A percentile compares a stretch with the other conserved stretches of the same genome.
Evolutionary conservation across 176 grass and related monocot genomes (phyloP).

Genomic region (Juncus inflexus): DNA sequence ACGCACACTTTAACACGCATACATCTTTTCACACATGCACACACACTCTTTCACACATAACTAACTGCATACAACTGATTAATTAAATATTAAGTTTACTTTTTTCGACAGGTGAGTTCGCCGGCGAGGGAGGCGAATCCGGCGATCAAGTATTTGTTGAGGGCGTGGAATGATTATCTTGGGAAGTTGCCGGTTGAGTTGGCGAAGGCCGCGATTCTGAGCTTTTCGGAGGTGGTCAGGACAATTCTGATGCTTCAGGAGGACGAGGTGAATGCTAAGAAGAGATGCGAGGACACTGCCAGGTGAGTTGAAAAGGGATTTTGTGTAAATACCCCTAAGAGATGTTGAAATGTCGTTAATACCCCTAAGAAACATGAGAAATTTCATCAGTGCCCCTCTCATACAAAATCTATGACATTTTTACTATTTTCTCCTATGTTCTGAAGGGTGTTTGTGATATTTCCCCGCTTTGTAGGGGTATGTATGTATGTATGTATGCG

Average conservation of each 20-base stretch:
- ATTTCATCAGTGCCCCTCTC: no score
- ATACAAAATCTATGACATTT: no score
- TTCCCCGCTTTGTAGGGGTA: background rate
- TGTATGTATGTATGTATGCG: slow-evolving; percentile 3
- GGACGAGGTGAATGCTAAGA: slow-evolving; percentile 59
- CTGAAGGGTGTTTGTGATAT: background rate
- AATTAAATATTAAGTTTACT: no score
- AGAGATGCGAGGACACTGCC: slow-evolving; percentile 44
- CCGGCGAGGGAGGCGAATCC: slow-evolving; percentile 54
- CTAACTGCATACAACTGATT: no score
- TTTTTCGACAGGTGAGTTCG: slow-evolving; percentile 19
- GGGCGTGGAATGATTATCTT: slow-evolving; percentile 74
- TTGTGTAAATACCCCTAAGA: no score
- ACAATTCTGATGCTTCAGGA: slow-evolving; percentile 59
- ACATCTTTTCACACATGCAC: no score
- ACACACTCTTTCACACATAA: no score
- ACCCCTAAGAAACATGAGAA: no score
- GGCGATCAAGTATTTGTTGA: slow-evolving; percentile 66
- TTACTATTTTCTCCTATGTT: no score
- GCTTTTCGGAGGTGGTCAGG: slow-evolving; percentile 59
- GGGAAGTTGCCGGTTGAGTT: slow-evolving; percentile 74
- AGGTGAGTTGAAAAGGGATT: background rate
- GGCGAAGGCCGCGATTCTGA: slow-evolving; percentile 56
- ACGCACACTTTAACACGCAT: no score
- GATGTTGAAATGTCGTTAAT: no score